Conservation (phyloP, 495 filamentous ascomycete genomes). For the Tricharina praecox region DNA sequence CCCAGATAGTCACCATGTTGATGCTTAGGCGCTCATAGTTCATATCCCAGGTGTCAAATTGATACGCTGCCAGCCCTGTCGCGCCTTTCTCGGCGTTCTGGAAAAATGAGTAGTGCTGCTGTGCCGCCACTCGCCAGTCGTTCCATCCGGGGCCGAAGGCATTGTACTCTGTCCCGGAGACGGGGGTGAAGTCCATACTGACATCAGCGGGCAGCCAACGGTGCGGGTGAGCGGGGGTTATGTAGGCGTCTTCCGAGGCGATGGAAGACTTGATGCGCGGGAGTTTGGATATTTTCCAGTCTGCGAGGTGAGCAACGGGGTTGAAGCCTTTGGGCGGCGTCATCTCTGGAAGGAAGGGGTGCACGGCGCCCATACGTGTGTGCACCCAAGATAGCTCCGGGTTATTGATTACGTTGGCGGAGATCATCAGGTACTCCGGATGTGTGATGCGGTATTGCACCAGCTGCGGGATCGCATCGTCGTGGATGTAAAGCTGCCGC, state of each 20-base stretch:
- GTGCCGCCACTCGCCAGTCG: neutral
- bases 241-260: too few relatives aligned
- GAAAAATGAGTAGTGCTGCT: neutral
- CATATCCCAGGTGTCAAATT: neutral
- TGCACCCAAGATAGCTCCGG: neutral
- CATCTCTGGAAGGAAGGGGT: neutral
- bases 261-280: too few relatives aligned
- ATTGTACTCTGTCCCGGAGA: neutral
- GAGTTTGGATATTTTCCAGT: neutral
- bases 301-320: neutral
- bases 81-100: neutral
- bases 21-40: neutral
- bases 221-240: neutral
- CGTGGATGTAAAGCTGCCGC: too few relatives aligned
- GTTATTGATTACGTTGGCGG: neutral
- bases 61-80: neutral
- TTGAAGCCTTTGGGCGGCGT: neutral
- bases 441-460: neutral
- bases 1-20: neutral
- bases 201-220: neutral
- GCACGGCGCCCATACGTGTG: neutral
- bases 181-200: neutral
- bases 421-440: neutral
- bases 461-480: neutral
- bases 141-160: neutral